These are phyloP conservation scores for Coemansia sp. DNA, from an alignment of 192 early-diverging fungal genomes.

Conservation along the genomic window DNA sequence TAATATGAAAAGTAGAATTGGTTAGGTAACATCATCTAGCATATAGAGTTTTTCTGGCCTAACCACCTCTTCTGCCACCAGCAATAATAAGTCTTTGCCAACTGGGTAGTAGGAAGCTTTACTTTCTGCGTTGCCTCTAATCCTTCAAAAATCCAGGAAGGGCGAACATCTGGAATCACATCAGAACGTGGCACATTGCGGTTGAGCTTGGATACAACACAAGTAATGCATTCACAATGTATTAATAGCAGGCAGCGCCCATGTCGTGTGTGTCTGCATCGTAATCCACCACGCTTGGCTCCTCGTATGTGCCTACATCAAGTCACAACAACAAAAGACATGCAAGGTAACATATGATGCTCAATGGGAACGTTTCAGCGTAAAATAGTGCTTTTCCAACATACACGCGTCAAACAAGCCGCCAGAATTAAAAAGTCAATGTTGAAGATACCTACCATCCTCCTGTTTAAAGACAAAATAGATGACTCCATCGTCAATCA, in stretches of 20 bases:
- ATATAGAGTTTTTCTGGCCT: no score
- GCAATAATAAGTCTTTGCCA: no score
- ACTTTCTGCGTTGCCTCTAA: no score
- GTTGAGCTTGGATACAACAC: neutral
- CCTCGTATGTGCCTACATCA: constrained; percentile 32
- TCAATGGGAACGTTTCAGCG: neutral
- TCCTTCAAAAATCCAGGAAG: neutral
- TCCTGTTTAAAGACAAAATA: constrained; percentile 27
- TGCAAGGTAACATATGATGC: neutral
- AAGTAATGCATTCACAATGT: neutral
- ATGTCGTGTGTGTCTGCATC: constrained; percentile 39
- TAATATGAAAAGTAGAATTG: no score
- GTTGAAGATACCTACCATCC: constrained; percentile 13
- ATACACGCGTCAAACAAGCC: neutral
- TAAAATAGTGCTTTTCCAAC: neutral
- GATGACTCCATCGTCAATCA: constrained; percentile 28
- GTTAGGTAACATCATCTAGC: no score
- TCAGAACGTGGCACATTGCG: neutral
- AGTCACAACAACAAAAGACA: neutral
- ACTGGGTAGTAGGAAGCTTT: no score
- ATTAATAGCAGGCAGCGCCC: constrained; percentile 3
- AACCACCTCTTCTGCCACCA: no score
- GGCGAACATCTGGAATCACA: neutral
- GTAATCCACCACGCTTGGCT: constrained; percentile 28
- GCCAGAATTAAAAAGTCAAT: neutral